Base-by-base conservation (phyloP, 352 stramenopile genomes). In the Phytophthora constricta region DNA sequence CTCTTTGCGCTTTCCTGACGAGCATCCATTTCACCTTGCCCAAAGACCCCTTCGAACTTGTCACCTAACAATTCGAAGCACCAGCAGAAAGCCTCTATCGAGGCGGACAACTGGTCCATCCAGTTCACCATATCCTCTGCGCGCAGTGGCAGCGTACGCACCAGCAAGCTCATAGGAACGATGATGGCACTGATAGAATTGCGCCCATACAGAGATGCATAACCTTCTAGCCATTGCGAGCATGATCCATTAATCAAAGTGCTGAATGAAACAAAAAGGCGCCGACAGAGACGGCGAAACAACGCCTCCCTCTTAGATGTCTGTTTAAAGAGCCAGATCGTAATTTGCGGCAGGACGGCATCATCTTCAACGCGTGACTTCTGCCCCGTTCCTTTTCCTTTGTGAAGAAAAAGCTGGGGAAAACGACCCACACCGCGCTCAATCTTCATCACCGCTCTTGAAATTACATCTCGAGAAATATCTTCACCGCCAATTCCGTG, bases 81-180 rank as follows among this genome's bases (percentile, higher is more conserved):
- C 86, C 86, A 93, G 20, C 65, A 55, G 34, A 77, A 91, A 41
- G 68, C 82, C 20, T 92, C 83, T 11, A 82, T 48, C 16, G 82
- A 91, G 4, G 83, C 86, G 45, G 68, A 71, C 31, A 93, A 59
- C 26, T 90, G 82, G 37, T 90, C 71, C 48, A 91, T 67, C 86
- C 86, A 93, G n/a, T 79, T 68, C 39, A 86, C 39, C 2, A 55
- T 63, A 53, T 76, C 66, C 14, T 59, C 53, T 20, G 57, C 39
- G 11, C 68, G 23, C 3, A 39, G 25, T 13, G 49, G 28, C 4
- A 78, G 19, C 5, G 77, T 64, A 42, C 65, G 50, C 23, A 72
- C 77, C 7, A 91, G 66, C 26, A 70, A 57, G 31, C 82, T 60
- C 23, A 87, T 62, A 7, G 85, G 83, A 31, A 76, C 78, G 17